Evolutionary conservation across 176 grass and related monocot genomes (phyloP).

Genomic region (Phyllostachys edulis): DNA sequence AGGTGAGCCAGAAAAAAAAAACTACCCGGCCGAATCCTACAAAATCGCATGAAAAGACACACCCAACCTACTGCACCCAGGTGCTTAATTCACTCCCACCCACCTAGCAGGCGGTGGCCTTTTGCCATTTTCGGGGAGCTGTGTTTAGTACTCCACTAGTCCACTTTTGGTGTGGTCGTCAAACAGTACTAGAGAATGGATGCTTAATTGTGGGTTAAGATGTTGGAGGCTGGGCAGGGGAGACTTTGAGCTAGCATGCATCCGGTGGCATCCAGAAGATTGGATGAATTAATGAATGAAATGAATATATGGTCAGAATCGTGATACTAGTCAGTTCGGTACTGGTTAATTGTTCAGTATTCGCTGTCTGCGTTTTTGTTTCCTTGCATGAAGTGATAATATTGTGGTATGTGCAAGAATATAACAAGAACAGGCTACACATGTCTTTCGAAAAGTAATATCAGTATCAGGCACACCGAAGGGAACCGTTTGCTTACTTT

Average conservation of each 20-base stretch:
- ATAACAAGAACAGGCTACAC: neutral
- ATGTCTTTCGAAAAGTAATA: neutral
- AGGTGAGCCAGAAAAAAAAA: too few relatives aligned
- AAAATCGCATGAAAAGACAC: slow-evolving; percentile 26
- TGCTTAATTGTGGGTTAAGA: neutral
- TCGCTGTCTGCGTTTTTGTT: too few relatives aligned
- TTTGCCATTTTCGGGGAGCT: slow-evolving; percentile 22
- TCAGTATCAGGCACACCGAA: neutral
- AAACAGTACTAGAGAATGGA: neutral
- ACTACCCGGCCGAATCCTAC: slow-evolving; percentile 15
- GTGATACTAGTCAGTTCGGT: neutral
- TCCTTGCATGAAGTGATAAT: neutral
- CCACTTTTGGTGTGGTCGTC: neutral
- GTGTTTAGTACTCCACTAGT: neutral
- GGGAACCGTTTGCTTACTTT: neutral
- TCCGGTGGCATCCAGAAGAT: neutral
- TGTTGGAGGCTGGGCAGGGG: neutral
- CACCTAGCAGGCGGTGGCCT: neutral
- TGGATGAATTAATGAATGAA: neutral
- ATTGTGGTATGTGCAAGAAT: neutral
- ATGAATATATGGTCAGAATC: neutral
- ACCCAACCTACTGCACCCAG: neutral
- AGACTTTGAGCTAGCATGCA: neutral
- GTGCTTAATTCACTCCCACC: neutral
- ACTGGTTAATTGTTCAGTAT: neutral